Percentiles rank a stretch among this genome's conserved stretches.
Conservation (phyloP, 2,329 filamentous ascomycete genomes). For the Diaporthe sp. region DNA sequence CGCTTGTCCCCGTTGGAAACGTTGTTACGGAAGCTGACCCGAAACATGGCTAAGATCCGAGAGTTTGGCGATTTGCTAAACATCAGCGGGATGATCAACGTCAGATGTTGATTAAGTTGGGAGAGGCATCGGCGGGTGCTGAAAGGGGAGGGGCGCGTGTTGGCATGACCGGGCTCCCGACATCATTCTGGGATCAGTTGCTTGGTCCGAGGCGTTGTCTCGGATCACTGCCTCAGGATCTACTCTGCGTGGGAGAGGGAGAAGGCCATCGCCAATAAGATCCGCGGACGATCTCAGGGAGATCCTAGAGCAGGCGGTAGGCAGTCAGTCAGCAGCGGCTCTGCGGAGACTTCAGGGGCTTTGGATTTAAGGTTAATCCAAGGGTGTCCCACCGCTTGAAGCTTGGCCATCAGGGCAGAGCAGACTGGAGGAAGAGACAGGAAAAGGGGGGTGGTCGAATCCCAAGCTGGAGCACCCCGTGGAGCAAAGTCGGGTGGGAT, state of each 20-base stretch:
- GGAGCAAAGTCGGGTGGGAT: constrained; percentile 23
- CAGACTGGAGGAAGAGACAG: background rate
- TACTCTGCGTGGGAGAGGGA: constrained; percentile 1
- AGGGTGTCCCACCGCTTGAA: constrained; percentile 13
- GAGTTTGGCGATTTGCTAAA: constrained; percentile 31
- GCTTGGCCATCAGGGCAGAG: constrained; percentile 6
- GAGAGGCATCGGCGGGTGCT: background rate
- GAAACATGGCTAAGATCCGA: constrained; percentile 26
- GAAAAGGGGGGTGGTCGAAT: constrained; percentile 19
- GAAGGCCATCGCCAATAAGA: constrained; percentile 1
- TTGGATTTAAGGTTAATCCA: constrained; percentile 29
- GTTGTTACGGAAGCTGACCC: constrained; percentile 14
- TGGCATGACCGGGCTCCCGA: constrained; percentile 7
- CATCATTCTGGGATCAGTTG: constrained; percentile 8
- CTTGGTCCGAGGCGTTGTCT: constrained; percentile 15
- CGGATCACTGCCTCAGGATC: constrained; percentile 32
- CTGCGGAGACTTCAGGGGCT: constrained; percentile 13
- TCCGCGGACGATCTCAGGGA: constrained; percentile 21
- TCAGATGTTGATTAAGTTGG: constrained; percentile 12
- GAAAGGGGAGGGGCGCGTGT: background rate
- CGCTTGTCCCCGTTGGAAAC: constrained; percentile 20
- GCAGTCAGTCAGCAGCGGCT: constrained; percentile 13
- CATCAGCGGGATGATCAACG: constrained; percentile 27
- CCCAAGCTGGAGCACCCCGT: constrained; percentile 19
- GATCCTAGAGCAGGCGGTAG: background rate